phyloP scores from a whole-genome alignment of 352 stramenopile genomes.

The Globisporangium spinosum region DNA sequence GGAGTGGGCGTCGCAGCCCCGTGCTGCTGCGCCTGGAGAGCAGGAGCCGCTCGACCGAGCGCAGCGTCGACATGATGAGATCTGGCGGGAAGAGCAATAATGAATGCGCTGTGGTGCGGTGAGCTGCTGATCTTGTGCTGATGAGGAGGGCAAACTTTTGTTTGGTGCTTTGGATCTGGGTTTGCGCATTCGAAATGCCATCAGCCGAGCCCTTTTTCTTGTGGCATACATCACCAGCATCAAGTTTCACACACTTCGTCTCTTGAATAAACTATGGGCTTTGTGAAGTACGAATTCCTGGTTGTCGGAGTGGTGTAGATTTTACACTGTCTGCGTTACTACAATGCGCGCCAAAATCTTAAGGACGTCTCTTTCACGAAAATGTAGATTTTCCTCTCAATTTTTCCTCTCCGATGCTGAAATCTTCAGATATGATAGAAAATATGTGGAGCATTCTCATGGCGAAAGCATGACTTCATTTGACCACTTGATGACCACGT shows the following conservation, averaged over 20 bases:
- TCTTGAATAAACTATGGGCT: neutral
- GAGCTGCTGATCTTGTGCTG: neutral
- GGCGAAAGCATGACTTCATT: too few relatives aligned
- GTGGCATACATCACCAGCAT: neutral
- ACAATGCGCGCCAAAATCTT: too few relatives aligned
- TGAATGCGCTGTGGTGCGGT: neutral
- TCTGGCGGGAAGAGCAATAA: neutral
- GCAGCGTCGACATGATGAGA: conserved; percentile 5
- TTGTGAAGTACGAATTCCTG: neutral
- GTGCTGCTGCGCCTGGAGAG: neutral
- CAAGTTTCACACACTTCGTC: neutral
- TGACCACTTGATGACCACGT: too few relatives aligned
- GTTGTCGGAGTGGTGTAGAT: too few relatives aligned
- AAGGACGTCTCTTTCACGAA: too few relatives aligned
- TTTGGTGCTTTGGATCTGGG: neutral
- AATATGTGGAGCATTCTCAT: too few relatives aligned
- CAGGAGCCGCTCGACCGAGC: conserved; percentile 4
- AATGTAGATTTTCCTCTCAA: too few relatives aligned
- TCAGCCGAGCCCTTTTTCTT: neutral
- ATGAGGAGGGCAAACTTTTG: neutral
- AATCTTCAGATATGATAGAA: too few relatives aligned
- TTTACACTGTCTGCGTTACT: too few relatives aligned
- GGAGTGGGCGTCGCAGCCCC: neutral
- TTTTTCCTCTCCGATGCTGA: too few relatives aligned
- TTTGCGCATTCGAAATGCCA: neutral